Evolutionary conservation across 805 yeast genomes (phyloP), one percentile per base, ranked within the genome.

Genomic region (Ogataea paradorogensis): DNA sequence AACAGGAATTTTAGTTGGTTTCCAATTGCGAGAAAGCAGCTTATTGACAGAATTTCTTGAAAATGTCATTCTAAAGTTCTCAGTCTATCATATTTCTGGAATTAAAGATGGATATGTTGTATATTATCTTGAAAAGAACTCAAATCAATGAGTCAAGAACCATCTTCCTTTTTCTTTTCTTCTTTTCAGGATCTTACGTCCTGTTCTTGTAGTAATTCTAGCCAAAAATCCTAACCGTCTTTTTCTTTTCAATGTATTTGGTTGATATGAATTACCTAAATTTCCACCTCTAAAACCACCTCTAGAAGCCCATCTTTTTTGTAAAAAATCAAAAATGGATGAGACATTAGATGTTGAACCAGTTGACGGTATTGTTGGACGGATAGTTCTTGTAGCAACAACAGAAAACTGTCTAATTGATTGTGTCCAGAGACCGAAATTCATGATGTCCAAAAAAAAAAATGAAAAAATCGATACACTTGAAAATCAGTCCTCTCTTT

Each of bases 231-330:
- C 99, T 42, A 84, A 73, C 24, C 84, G 80, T 63, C 96, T 82
- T 71, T 93, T 93, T 62, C 98, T 76, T 61, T 85, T 87, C 48
- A 87, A 69, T 5, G 95, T 88, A 46, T 88, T 82, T 37, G 99
- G 99, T 65, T 91, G 97, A 65, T 84, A 91, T 14, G 96, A 87
- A 67, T 87, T 84, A 65, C 99, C 98, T 67, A 96, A 80, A 27
- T 60, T 87, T 82, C 84, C 90, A 82, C 71, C 96, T 65, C 62
- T 58, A 29, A 60, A 86, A 82, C 84, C 90, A 82, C 71, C 96
- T 65, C 62, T 58, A 20, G 57, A 44, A 27, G 62, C 59, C 58
- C 65, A 61, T 52, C 67, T 59, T 38, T 37, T 45, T 37, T 56
- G 61, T 15, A 52, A 9, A 18, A 54, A 52, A 20, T 35, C 42